phyloP scores from a whole-genome alignment of 768 basidiomycete genomes.

The Leccinellum albellum region DNA sequence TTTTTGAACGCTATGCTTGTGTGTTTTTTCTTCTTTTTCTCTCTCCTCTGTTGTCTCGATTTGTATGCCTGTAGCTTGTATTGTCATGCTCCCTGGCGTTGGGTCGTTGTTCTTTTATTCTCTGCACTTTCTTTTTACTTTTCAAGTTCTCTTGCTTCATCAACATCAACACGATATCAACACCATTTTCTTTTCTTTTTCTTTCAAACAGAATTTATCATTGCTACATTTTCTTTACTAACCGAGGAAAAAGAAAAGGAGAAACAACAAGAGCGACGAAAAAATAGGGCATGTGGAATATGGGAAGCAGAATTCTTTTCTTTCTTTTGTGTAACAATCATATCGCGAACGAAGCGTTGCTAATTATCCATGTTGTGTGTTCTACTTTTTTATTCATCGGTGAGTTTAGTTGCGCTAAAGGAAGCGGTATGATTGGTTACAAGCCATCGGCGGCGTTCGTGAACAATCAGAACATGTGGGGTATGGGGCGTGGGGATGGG shows the following conservation, averaged over 20 bases:
- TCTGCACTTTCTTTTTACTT: conserved; percentile 2
- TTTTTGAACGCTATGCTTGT: conserved; percentile 23
- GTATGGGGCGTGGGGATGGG: not conserved
- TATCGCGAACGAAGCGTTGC: not conserved
- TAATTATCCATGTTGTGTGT: not conserved
- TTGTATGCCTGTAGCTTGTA: conserved; percentile 31
- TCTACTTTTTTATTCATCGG: not conserved
- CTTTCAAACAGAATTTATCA: conserved; percentile 1
- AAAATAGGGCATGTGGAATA: not conserved
- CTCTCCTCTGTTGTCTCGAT: not conserved
- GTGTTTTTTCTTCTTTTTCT: conserved; percentile 3
- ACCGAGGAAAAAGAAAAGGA: not conserved
- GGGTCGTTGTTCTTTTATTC: not conserved
- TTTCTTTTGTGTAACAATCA: not conserved
- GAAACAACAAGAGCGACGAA: not conserved
- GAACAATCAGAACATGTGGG: not conserved
- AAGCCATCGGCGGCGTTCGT: not conserved
- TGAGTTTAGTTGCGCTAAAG: not conserved
- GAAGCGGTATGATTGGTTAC: too few relatives aligned
- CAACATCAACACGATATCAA: not conserved
- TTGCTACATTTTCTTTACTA: not conserved
- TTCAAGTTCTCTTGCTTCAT: conserved; percentile 8
- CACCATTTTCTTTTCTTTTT: not conserved
- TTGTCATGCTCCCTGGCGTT: conserved; percentile 5
- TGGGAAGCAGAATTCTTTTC: not conserved